Evolutionary conservation across 2,329 filamentous ascomycete genomes (phyloP).

Genomic region (Periconia sp.): DNA sequence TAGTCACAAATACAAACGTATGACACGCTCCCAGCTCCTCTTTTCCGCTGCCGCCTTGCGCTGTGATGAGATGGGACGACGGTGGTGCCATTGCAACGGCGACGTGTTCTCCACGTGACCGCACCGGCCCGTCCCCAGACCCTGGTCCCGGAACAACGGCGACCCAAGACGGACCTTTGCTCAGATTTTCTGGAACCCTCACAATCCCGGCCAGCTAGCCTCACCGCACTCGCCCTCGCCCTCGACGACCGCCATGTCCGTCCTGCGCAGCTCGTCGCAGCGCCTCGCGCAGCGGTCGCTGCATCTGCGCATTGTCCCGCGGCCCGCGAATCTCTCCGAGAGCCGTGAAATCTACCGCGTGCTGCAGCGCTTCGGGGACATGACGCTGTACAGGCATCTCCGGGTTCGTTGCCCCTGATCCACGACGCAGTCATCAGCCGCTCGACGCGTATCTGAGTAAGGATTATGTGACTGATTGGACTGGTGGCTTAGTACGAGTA

Average conservation of each 20-base stretch:
- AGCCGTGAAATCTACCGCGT: conserved; percentile 56
- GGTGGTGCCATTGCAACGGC: not conserved
- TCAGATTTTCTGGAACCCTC: conserved; percentile 7
- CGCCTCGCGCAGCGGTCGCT: conserved; percentile 50
- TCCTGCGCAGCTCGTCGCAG: conserved; percentile 29
- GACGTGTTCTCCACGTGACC: conserved; percentile 19
- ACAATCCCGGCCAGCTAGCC: not conserved
- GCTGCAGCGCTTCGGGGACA: conserved; percentile 56
- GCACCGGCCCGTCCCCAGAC: conserved; percentile 13
- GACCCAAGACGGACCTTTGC: conserved; percentile 25
- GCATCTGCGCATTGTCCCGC: conserved; percentile 55
- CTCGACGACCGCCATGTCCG: conserved; percentile 30
- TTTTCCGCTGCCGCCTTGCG: not conserved
- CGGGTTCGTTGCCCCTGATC: conserved; percentile 32
- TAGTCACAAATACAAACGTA: conserved; percentile 3
- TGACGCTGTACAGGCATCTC: conserved; percentile 55
- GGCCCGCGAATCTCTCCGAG: conserved; percentile 55
- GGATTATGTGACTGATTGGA: not conserved
- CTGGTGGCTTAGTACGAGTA: conserved; percentile 51
- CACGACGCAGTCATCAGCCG: not conserved
- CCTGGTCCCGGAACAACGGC: conserved; percentile 25
- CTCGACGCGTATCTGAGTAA: not conserved
- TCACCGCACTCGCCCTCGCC: conserved; percentile 2
- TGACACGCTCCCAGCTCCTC: not conserved
- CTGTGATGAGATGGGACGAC: not conserved